These are phyloP conservation scores for Lactarius sanguifluus DNA, from an alignment of 768 basidiomycete species.

Conservation along the genomic window DNA sequence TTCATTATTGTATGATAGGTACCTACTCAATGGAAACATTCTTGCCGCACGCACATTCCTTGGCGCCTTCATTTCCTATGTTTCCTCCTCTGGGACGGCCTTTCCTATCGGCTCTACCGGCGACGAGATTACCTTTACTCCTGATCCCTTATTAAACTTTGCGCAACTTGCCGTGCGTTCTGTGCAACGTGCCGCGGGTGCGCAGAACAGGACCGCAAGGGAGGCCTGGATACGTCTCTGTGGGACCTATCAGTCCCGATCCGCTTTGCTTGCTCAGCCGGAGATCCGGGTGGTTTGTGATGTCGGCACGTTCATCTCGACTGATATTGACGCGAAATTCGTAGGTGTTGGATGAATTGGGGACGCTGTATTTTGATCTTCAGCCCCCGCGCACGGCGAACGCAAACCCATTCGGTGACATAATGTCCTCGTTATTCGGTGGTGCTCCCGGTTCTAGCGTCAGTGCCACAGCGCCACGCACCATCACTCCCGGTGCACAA, in stretches of 20 bases:
- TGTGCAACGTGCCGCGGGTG: slow-evolving; percentile 84
- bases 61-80: slow-evolving; percentile 66
- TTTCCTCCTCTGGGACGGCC: slow-evolving; percentile 46
- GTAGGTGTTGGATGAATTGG: slow-evolving; percentile 69
- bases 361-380: slow-evolving; percentile 81
- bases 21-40: slow-evolving; percentile 83
- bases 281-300: slow-evolving; percentile 49
- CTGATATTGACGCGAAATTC: not conserved
- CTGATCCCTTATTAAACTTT: slow-evolving; percentile 80
- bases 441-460: slow-evolving; percentile 42
- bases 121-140: slow-evolving; percentile 69
- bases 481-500: slow-evolving; percentile 12
- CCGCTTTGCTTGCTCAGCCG: slow-evolving; percentile 56
- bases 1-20: slow-evolving; percentile 47
- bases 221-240: slow-evolving; percentile 86
- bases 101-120: slow-evolving; percentile 42
- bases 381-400: slow-evolving; percentile 70
- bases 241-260: slow-evolving; percentile 77
- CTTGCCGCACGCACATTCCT: slow-evolving; percentile 94
- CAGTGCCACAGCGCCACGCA: slow-evolving; percentile 9
- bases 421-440: slow-evolving; percentile 87
- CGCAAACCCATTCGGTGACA: slow-evolving; percentile 82
- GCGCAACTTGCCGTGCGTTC: slow-evolving; percentile 84
- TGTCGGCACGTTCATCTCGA: not conserved
- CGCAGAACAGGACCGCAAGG: slow-evolving; percentile 70